Percentiles rank a stretch among this genome's conserved stretches.
Evolutionary conservation across 805 yeast species (phyloP).

Genomic region (Saccharomyces kudriavzevii): DNA sequence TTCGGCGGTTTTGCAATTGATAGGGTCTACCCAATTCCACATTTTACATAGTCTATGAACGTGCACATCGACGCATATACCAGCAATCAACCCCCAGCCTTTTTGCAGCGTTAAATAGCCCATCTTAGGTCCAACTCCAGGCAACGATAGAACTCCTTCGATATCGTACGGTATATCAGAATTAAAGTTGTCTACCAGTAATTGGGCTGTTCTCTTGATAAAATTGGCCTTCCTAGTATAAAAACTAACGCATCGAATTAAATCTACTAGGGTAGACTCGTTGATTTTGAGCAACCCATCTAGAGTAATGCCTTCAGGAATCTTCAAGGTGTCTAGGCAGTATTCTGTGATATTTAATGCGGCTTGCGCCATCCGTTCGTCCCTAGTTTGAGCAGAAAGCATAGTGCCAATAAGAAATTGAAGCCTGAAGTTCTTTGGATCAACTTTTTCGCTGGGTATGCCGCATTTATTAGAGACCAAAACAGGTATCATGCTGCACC

Average conservation of each 20-base stretch:
- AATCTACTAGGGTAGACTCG: slow-evolving; percentile 50
- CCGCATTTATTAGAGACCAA: slow-evolving; percentile 29
- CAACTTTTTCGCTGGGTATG: slow-evolving; percentile 17
- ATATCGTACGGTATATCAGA: slow-evolving; percentile 70
- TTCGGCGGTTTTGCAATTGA: slow-evolving; percentile 56
- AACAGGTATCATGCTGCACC: slow-evolving; percentile 58
- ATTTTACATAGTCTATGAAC: slow-evolving; percentile 69
- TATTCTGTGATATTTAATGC: slow-evolving; percentile 51
- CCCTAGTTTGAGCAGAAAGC: slow-evolving; percentile 89
- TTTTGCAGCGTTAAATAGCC: slow-evolving; percentile 71
- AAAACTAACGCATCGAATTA: slow-evolving; percentile 80
- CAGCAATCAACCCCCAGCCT: slow-evolving; percentile 70
- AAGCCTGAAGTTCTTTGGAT: slow-evolving; percentile 43
- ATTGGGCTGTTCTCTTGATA: slow-evolving; percentile 52
- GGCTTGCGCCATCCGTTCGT: slow-evolving; percentile 71
- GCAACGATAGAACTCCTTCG: slow-evolving; percentile 56
- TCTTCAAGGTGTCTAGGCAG: slow-evolving; percentile 34
- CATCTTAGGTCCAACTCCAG: slow-evolving; percentile 97
- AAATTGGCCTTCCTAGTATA: slow-evolving; percentile 71
- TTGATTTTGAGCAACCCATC: slow-evolving; percentile 44
- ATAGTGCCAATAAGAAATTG: slow-evolving; percentile 73
- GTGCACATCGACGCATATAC: slow-evolving; percentile 95
- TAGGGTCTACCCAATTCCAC: slow-evolving; percentile 66
- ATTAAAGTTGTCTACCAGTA: slow-evolving; percentile 41
- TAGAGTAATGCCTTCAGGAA: slow-evolving; percentile 45